These are phyloP conservation scores for Amoebophrya sp. DNA, from an alignment of 169 alveolate genomes.

Conservation along the genomic window DNA sequence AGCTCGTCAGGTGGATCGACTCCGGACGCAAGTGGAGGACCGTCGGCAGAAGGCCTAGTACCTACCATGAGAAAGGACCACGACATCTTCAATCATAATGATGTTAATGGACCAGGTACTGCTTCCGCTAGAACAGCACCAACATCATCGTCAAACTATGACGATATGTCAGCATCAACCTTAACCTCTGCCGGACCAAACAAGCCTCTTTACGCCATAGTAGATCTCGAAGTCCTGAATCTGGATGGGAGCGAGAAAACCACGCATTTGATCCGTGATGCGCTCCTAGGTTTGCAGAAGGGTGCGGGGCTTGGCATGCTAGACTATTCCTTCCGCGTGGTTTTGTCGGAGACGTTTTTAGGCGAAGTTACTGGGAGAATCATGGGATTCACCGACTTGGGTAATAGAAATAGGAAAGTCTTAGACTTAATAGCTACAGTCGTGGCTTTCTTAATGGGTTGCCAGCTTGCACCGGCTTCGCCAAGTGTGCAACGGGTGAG, in stretches of 20 bases:
- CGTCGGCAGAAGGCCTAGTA: background rate
- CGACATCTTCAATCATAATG: too few relatives aligned
- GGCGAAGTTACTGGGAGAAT: background rate
- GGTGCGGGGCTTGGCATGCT: background rate
- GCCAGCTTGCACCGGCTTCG: too few relatives aligned
- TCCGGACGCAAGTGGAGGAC: background rate
- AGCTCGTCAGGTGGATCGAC: background rate
- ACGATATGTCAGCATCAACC: too few relatives aligned
- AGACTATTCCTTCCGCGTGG: background rate
- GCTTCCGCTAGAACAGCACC: background rate
- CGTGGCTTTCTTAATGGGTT: too few relatives aligned
- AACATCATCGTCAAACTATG: background rate
- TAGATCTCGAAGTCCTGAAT: conserved; percentile 13
- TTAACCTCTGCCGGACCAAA: too few relatives aligned
- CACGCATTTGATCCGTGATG: background rate
- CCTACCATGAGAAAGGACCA: too few relatives aligned
- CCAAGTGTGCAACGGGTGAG: too few relatives aligned
- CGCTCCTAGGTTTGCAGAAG: background rate
- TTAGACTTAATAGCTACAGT: too few relatives aligned
- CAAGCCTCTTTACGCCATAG: background rate
- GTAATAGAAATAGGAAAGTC: too few relatives aligned
- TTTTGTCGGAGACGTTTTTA: background rate
- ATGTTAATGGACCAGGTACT: too few relatives aligned
- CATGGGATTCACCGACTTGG: background rate
- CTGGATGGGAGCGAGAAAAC: background rate